A percentile compares a stretch with the other conserved stretches of the same genome.
Evolutionary conservation across 2,329 filamentous ascomycete species (phyloP).

Genomic region (Fusarium heterosporum): DNA sequence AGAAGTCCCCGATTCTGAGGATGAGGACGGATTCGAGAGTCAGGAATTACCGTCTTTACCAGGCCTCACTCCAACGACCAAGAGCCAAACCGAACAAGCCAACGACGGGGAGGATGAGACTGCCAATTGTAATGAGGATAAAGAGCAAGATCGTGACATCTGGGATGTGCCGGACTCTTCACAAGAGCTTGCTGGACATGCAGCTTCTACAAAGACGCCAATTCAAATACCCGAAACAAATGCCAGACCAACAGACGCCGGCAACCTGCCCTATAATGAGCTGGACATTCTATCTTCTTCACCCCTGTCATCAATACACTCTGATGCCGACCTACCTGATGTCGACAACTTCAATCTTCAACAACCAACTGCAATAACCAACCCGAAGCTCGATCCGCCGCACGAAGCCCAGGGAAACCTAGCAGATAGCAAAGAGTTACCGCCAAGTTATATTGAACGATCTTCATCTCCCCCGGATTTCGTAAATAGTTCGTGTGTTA

Average conservation of each 20-base stretch:
- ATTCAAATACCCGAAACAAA: slow-evolving; percentile 13
- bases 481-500: background rate
- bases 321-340: slow-evolving; percentile 44
- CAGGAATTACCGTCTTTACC: slow-evolving; percentile 42
- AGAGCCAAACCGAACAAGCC: slow-evolving; percentile 3
- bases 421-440: slow-evolving; percentile 51
- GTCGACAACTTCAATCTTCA: slow-evolving; percentile 37
- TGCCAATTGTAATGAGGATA: slow-evolving; percentile 1
- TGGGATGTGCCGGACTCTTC: slow-evolving; percentile 56
- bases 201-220: slow-evolving; percentile 5
- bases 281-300: slow-evolving; percentile 47
- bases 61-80: slow-evolving; percentile 3
- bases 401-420: slow-evolving; percentile 14
- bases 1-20: slow-evolving; percentile 64
- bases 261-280: background rate
- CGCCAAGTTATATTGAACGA: slow-evolving; percentile 53
- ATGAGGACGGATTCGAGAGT: slow-evolving; percentile 59
- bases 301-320: slow-evolving; percentile 51
- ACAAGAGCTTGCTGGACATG: slow-evolving; percentile 30
- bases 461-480: slow-evolving; percentile 50
- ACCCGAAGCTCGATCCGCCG: slow-evolving; percentile 5
- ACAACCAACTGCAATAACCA: background rate
- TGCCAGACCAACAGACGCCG: slow-evolving; percentile 6
- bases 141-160: slow-evolving; percentile 42
- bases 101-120: background rate